A percentile compares a stretch with the other conserved stretches of the same genome.
Evolutionary conservation across 2,329 filamentous ascomycete species (phyloP).

Genomic region (Aspergillus intermedius): DNA sequence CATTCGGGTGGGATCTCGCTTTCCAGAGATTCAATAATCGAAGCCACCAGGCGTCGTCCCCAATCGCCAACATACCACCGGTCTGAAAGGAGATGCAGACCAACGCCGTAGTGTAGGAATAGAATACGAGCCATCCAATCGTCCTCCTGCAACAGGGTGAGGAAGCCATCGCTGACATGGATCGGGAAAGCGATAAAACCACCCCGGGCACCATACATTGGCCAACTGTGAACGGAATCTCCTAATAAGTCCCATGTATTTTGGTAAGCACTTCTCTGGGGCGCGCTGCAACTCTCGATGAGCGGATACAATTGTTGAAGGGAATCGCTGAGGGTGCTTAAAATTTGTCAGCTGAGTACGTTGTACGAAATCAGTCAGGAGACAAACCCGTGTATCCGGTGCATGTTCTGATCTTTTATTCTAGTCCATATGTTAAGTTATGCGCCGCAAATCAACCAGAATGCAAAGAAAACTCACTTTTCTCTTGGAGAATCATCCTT

Average conservation of each 20-base stretch:
- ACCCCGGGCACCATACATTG: conserved; percentile 20
- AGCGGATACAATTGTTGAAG: conserved; percentile 11
- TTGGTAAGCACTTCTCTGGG: conserved; percentile 14
- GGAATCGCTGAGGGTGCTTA: conserved; percentile 21
- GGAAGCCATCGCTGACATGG: conserved; percentile 21
- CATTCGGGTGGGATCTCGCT: conserved; percentile 20
- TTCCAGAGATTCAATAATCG: conserved; percentile 19
- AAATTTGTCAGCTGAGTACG: no score
- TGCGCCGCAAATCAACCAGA: neutral
- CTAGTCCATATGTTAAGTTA: neutral
- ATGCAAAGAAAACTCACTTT: neutral
- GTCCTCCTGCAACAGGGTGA: conserved; percentile 18
- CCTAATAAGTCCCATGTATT: conserved; percentile 21
- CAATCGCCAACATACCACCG: conserved; percentile 29
- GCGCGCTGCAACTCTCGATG: conserved; percentile 11
- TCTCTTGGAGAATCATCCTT: neutral
- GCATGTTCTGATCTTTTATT: neutral
- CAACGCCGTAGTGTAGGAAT: conserved; percentile 25
- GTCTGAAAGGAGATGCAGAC: conserved; percentile 26
- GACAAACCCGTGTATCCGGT: neutral
- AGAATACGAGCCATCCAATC: conserved; percentile 27
- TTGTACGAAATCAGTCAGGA: neutral
- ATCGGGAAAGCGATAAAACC: conserved; percentile 27
- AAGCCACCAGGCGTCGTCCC: conserved; percentile 24
- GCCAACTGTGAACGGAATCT: conserved; percentile 23